A percentile compares a stretch with the other conserved stretches of the same genome.
These are phyloP conservation scores for Sclerotinia glacialis DNA, from an alignment of 2,329 filamentous ascomycete species.

Conservation along the genomic window DNA sequence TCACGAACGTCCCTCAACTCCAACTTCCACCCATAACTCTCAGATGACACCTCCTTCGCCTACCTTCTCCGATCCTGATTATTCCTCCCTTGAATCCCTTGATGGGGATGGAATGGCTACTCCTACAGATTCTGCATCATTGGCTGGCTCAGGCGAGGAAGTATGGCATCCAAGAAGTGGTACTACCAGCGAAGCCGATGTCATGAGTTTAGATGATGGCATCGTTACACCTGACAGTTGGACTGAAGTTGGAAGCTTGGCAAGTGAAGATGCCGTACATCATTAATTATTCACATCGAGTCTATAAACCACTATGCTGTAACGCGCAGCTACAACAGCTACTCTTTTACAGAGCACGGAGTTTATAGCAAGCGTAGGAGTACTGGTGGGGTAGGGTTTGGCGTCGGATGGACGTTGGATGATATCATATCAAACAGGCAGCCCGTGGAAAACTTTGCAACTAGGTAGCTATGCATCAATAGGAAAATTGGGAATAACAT, in stretches of 20 bases:
- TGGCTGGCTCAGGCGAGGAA: conserved; percentile 52
- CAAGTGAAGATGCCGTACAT: conserved; percentile 45
- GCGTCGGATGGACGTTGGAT: conserved; percentile 1
- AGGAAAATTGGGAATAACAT: not conserved
- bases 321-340: too few relatives aligned
- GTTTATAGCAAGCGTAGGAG: not conserved
- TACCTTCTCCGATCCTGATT: conserved; percentile 32
- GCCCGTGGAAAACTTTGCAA: not conserved
- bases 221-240: conserved; percentile 60
- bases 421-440: not conserved
- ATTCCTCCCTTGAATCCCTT: conserved; percentile 25
- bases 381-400: not conserved
- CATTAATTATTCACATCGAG: conserved; percentile 31
- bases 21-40: conserved; percentile 27
- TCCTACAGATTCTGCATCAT: conserved; percentile 57
- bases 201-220: conserved; percentile 59
- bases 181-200: conserved; percentile 49
- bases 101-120: conserved; percentile 53
- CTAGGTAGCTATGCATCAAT: conserved; percentile 1
- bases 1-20: conserved; percentile 35
- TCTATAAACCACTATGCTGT: too few relatives aligned
- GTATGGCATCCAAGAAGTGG: conserved; percentile 40
- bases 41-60: conserved; percentile 29
- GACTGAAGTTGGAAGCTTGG: conserved; percentile 62
- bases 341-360: not conserved